A percentile compares a stretch with the other conserved stretches of the same genome.
Evolutionary conservation across 2,329 filamentous ascomycete genomes (phyloP).

Genomic region (Hypocrella siamensis): DNA sequence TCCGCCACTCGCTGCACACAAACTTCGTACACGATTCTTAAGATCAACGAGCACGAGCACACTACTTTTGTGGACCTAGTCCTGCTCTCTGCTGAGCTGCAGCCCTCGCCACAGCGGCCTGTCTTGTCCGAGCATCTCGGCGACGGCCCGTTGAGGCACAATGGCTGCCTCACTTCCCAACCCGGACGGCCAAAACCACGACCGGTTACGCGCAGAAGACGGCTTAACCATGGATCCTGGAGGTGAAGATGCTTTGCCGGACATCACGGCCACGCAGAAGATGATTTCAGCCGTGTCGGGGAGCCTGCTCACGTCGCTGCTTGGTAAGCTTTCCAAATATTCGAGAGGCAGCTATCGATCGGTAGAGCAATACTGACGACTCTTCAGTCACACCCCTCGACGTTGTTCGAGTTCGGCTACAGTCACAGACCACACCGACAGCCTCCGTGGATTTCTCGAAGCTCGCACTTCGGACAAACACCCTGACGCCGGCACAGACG

Average conservation of each 20-base stretch:
- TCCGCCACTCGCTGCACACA: no score
- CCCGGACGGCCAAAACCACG: slow-evolving; percentile 11
- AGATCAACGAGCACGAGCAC: no score
- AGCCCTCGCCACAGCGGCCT: background rate
- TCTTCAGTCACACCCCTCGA: slow-evolving; percentile 77
- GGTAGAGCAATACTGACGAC: slow-evolving; percentile 3
- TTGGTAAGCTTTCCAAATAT: slow-evolving; percentile 44
- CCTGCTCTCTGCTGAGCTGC: no score
- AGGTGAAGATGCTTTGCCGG: slow-evolving; percentile 25
- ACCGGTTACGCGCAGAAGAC: slow-evolving; percentile 12
- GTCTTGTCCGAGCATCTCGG: background rate
- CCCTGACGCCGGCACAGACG: slow-evolving; percentile 54
- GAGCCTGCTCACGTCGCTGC: slow-evolving; percentile 74
- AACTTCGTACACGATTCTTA: no score
- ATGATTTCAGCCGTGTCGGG: slow-evolving; percentile 91
- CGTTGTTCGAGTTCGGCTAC: slow-evolving; percentile 85
- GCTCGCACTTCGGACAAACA: slow-evolving; percentile 38
- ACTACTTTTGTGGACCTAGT: no score
- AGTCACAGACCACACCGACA: slow-evolving; percentile 52
- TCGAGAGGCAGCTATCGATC: background rate
- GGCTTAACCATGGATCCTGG: slow-evolving; percentile 11
- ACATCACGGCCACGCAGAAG: slow-evolving; percentile 74
- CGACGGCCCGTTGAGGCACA: background rate
- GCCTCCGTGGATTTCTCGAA: slow-evolving; percentile 38
- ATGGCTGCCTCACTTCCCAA: slow-evolving; percentile 4